Evolutionary conservation across 495 filamentous ascomycete genomes (phyloP), one percentile per base, ranked within the genome.

Genomic region (Penicillium verhagenii): DNA sequence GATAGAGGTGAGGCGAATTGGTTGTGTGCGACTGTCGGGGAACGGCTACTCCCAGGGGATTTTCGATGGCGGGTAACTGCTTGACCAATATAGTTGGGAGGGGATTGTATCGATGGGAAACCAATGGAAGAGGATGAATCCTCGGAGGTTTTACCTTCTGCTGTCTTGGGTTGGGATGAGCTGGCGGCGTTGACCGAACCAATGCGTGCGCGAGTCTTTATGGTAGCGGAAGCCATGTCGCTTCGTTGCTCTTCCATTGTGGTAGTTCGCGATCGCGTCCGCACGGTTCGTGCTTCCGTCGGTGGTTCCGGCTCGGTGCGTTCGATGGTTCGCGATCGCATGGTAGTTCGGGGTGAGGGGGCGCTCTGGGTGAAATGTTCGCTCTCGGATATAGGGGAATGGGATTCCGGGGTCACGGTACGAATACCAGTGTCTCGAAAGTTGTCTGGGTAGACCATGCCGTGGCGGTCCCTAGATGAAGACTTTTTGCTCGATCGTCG

Each of bases 1-100:
- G 77, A 76, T 13, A 73, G 64, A 31, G 73, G 77, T 2, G 89
- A 90, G 21, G 81, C 80, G 61, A 83, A 73, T 54, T 69, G 77
- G 56, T 61, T 70, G 40, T 56, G 54, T 28, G 62, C 62, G 54
- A 65, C 59, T 40, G 67, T 52, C 23, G 60, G 66, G 29, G 63
- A 58, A 52, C 68, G 60, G 19, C 64, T 60, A 37, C 66, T 60
- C n/a, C 64, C 59, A 58, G 72, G 70, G 5, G 77, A 70, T 50
- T 73, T 79, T 49, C 74, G 71, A 40, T 69, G 81, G 56, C 69
- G 79, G 57, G 62, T 59, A 43, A 60, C 57, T 23, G 67, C 59
- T 53, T 69, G 60, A 46, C 60, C 63, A 45, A 58, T 37, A 54
- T 65, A 71, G 42, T 67, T 71, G 21, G 76, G 72, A 21, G 76